Conservation (phyloP, 164 flowering plant genomes). For the Akebia trifoliata region DNA sequence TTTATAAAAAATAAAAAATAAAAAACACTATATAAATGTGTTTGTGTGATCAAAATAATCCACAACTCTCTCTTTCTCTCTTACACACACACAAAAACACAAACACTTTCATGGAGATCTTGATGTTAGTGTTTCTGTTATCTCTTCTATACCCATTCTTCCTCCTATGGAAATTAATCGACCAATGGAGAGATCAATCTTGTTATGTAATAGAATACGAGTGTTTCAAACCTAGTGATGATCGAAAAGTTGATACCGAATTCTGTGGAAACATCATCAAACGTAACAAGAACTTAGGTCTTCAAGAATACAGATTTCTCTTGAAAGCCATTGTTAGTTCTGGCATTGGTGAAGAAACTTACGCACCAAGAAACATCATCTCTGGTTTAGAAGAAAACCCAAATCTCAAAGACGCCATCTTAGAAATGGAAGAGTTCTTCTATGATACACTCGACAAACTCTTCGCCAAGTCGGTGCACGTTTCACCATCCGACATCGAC, state of each 20-base stretch:
- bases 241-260: conserved; percentile 35
- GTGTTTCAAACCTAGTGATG: conserved; percentile 43
- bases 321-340: conserved; percentile 43
- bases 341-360: conserved; percentile 58
- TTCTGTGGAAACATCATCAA: conserved; percentile 28
- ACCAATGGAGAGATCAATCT: conserved; percentile 22
- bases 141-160: conserved; percentile 7
- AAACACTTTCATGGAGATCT: conserved; percentile 2
- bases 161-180: conserved; percentile 11
- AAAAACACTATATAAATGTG: no score
- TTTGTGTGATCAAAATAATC: no score
- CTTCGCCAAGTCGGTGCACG: conserved; percentile 30
- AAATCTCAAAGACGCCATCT: conserved; percentile 19
- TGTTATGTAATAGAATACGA: conserved; percentile 49
- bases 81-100: neutral
- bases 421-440: conserved; percentile 53
- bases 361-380: conserved; percentile 37
- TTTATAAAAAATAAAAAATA: no score
- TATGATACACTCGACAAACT: conserved; percentile 49
- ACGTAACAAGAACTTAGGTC: conserved; percentile 44
- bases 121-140: conserved; percentile 2
- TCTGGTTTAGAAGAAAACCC: conserved; percentile 31
- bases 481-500: conserved; percentile 54
- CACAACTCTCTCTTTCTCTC: no score
- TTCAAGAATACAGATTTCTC: conserved; percentile 42